Percentiles rank a stretch among this genome's conserved stretches.
These are phyloP conservation scores for Microsporum ferrugineum DNA, from an alignment of 2,329 filamentous ascomycete genomes.

Conservation along the genomic window DNA sequence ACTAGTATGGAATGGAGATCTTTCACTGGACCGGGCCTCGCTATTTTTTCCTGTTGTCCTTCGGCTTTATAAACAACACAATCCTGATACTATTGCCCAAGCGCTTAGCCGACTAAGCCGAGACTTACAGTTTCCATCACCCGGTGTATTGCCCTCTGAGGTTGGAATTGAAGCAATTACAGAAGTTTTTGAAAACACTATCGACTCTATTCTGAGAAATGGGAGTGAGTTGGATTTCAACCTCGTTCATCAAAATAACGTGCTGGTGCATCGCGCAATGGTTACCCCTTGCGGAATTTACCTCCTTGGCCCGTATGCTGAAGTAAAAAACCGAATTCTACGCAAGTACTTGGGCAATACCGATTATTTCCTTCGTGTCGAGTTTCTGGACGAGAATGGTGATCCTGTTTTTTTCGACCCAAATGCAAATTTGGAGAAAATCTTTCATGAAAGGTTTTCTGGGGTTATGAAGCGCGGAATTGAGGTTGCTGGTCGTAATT, in stretches of 20 bases:
- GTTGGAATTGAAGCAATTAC: constrained; percentile 29
- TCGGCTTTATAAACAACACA: constrained; percentile 29
- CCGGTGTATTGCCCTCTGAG: constrained; percentile 37
- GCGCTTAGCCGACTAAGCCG: constrained; percentile 45
- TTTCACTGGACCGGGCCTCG: constrained; percentile 45
- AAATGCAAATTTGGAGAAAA: constrained; percentile 35
- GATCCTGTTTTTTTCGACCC: constrained; percentile 50
- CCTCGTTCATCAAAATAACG: constrained; percentile 29
- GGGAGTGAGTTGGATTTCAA: not conserved
- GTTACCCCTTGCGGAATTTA: constrained; percentile 50
- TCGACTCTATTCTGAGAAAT: not conserved
- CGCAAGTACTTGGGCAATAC: constrained; percentile 51
- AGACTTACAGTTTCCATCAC: constrained; percentile 45
- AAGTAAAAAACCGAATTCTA: constrained; percentile 59
- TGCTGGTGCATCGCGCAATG: constrained; percentile 43
- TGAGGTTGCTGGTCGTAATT: constrained; percentile 50
- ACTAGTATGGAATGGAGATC: constrained; percentile 51
- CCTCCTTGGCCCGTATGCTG: constrained; percentile 41
- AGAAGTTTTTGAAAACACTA: constrained; percentile 19
- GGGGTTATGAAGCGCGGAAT: constrained; percentile 49
- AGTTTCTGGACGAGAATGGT: constrained; percentile 64
- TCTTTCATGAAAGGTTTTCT: constrained; percentile 51
- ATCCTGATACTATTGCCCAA: constrained; percentile 22
- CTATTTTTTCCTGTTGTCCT: constrained; percentile 9
- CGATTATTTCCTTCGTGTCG: constrained; percentile 57